Conservation (phyloP, 768 basidiomycete species). For the Termitomyces sp. region DNA sequence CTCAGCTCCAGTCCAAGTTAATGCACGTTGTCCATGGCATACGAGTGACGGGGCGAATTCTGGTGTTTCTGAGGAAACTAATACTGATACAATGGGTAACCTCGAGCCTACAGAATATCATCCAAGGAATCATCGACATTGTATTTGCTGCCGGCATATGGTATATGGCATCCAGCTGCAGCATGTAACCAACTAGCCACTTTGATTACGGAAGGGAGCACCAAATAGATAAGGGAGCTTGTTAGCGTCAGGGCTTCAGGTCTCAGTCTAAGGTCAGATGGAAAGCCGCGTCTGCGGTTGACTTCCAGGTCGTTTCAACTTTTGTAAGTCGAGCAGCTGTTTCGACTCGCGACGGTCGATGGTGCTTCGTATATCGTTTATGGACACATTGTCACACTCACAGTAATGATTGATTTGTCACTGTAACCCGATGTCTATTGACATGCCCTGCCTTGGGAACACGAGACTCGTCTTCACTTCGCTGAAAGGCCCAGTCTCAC, state of each 20-base stretch:
- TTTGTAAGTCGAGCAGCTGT: too few species aligned
- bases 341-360: too few species aligned
- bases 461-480: background rate
- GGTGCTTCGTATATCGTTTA: too few species aligned
- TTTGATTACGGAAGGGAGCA: background rate
- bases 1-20: background rate
- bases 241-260: too few species aligned
- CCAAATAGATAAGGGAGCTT: slow-evolving; percentile 13
- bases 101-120: slow-evolving; percentile 11
- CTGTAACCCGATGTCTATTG: too few species aligned
- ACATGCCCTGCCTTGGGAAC: background rate
- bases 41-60: background rate
- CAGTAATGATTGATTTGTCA: too few species aligned
- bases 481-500: background rate
- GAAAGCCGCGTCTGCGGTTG: too few species aligned
- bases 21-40: too few species aligned
- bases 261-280: too few species aligned
- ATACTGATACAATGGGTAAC: background rate
- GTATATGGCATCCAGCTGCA: background rate
- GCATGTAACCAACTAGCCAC: background rate
- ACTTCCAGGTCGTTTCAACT: too few species aligned
- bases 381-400: too few species aligned
- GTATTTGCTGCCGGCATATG: slow-evolving; percentile 1
- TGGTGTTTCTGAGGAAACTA: background rate
- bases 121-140: slow-evolving; percentile 18